phyloP scores from a whole-genome alignment of 2,329 filamentous ascomycete species.

The Cadophora sp. region DNA sequence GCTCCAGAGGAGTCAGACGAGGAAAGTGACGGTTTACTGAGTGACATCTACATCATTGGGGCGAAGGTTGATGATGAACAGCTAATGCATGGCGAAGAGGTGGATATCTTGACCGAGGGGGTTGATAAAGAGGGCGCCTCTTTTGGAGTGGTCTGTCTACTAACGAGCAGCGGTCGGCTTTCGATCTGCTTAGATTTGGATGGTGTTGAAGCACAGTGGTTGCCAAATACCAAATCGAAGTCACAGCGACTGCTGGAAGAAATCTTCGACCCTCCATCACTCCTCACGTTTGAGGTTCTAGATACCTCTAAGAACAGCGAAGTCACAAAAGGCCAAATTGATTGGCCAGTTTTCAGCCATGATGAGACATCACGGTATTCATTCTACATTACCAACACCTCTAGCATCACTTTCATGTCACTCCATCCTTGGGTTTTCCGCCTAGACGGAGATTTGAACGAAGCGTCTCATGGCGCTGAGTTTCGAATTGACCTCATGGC shows the following conservation, averaged over 20 bases:
- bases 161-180: conserved; percentile 66
- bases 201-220: conserved; percentile 70
- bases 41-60: conserved; percentile 68
- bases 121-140: conserved; percentile 66
- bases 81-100: conserved; percentile 68
- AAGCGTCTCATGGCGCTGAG: conserved; percentile 63
- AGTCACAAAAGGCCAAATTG: conserved; percentile 55
- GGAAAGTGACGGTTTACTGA: conserved; percentile 62
- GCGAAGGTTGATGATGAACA: conserved; percentile 66
- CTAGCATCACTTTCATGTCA: conserved; percentile 65
- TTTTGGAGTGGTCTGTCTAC: conserved; percentile 63
- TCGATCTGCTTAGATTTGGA: conserved; percentile 67
- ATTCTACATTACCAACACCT: conserved; percentile 67
- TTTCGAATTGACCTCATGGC: conserved; percentile 67
- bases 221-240: conserved; percentile 61
- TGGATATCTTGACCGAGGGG: conserved; percentile 64
- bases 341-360: conserved; percentile 68
- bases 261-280: conserved; percentile 51
- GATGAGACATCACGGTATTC: conserved; percentile 68
- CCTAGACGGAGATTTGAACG: conserved; percentile 65
- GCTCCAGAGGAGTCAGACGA: conserved; percentile 57
- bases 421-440: conserved; percentile 69
- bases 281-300: conserved; percentile 68
- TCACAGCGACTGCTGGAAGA: conserved; percentile 49
- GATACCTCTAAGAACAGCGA: conserved; percentile 64